Evolutionary conservation across 441 rosid species (phyloP).

Genomic region (Adansonia rubrostipa): DNA sequence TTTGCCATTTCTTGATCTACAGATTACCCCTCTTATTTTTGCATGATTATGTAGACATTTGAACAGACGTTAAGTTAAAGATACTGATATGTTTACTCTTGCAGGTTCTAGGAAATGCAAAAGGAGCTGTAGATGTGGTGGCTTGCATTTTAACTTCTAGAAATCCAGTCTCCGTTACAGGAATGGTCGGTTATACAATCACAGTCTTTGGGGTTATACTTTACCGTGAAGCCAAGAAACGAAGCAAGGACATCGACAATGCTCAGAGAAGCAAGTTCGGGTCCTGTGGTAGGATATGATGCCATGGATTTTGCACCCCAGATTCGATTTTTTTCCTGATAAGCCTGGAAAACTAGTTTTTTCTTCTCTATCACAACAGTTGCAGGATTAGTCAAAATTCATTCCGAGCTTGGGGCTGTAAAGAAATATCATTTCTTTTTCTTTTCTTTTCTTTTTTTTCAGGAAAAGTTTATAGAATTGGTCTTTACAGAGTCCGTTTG

Average conservation of each 20-base stretch:
- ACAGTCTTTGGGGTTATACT: constrained; percentile 69
- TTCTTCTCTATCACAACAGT: constrained; percentile 50
- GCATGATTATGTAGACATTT: not conserved
- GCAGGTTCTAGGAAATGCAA: constrained; percentile 76
- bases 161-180: constrained; percentile 68
- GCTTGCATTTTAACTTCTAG: constrained; percentile 63
- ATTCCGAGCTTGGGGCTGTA: constrained; percentile 40
- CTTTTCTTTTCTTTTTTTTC: constrained; percentile 40
- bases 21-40: not conserved
- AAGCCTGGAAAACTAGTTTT: constrained; percentile 36
- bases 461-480: constrained; percentile 42
- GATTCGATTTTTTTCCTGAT: constrained; percentile 33
- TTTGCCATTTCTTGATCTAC: not conserved
- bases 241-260: constrained; percentile 42
- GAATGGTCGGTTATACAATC: constrained; percentile 69
- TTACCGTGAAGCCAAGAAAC: constrained; percentile 75
- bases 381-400: constrained; percentile 38
- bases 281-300: constrained; percentile 26
- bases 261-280: constrained; percentile 24
- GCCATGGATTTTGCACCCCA: constrained; percentile 36
- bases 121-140: constrained; percentile 76
- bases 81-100: not conserved
- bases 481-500: constrained; percentile 24
- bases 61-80: not conserved
- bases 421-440: constrained; percentile 35